Conservation (phyloP, 352 stramenopile species). For the Globisporangium solare region DNA sequence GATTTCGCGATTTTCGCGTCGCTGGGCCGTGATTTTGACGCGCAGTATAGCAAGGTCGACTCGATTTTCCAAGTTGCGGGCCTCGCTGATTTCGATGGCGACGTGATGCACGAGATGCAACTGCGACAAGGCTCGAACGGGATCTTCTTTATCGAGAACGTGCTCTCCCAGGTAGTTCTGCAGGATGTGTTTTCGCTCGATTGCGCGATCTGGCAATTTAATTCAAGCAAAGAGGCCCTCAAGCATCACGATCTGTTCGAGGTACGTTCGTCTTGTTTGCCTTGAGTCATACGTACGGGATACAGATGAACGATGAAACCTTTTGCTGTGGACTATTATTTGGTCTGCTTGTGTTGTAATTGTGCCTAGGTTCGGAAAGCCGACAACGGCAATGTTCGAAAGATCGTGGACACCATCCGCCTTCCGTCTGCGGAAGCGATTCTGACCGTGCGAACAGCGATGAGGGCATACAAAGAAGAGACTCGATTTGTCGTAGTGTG, state of each 20-base stretch:
- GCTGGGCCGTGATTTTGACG: conserved; percentile 20
- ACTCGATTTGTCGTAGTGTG: neutral
- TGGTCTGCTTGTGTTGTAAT: neutral
- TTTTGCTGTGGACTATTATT: neutral
- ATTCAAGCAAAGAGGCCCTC: neutral
- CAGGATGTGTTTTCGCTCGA: conserved; percentile 2
- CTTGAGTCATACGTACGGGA: too few relatives aligned
- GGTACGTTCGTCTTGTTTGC: neutral
- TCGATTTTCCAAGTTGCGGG: conserved; percentile 19
- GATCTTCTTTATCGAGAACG: conserved; percentile 20
- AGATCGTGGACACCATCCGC: conserved; percentile 1
- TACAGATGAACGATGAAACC: too few relatives aligned
- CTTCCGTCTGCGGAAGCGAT: conserved; percentile 2
- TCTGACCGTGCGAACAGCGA: conserved; percentile 2
- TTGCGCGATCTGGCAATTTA: neutral
- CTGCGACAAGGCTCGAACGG: neutral
- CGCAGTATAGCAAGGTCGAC: conserved; percentile 25
- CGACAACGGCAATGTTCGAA: conserved; percentile 2
- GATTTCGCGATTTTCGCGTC: conserved; percentile 27
- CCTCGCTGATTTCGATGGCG: conserved; percentile 22
- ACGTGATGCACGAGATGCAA: conserved; percentile 3
- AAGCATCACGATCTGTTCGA: conserved; percentile 1
- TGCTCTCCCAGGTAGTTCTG: conserved; percentile 2
- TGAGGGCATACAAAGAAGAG: neutral
- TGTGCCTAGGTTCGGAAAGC: neutral